Percentiles rank a stretch among this genome's conserved stretches.
phyloP scores from a whole-genome alignment of 805 yeast species.

The Kuraishia ogatae region DNA sequence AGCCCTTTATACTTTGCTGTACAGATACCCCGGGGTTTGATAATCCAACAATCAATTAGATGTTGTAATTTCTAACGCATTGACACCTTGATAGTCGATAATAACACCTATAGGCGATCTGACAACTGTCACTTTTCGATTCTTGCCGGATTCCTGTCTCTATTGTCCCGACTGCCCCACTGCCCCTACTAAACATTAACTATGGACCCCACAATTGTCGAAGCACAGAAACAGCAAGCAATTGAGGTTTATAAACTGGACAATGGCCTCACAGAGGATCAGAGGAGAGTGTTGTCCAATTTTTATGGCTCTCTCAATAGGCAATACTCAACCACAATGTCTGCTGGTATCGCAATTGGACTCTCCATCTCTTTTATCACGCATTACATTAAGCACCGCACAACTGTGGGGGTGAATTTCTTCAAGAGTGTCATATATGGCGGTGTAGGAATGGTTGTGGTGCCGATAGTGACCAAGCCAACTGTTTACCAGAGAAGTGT shows the following conservation, averaged over 20 bases:
- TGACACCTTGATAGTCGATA: too few relatives aligned
- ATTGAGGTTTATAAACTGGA: neutral
- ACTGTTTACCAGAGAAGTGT: neutral
- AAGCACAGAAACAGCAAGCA: neutral
- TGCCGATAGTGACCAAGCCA: neutral
- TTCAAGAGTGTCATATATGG: neutral
- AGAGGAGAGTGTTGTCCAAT: neutral
- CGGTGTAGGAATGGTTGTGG: neutral
- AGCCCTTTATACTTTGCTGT: too few relatives aligned
- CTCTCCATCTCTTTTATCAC: neutral
- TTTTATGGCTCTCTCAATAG: neutral
- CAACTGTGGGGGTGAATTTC: constrained; percentile 1
- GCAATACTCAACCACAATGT: neutral
- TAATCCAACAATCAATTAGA: too few relatives aligned
- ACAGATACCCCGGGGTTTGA: too few relatives aligned
- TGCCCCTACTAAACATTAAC: neutral
- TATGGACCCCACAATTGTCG: neutral
- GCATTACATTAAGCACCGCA: constrained; percentile 1
- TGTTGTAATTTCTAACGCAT: too few relatives aligned
- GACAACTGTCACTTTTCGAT: too few relatives aligned
- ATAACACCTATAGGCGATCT: too few relatives aligned
- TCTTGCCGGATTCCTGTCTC: too few relatives aligned
- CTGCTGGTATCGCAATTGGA: neutral
- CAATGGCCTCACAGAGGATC: neutral
- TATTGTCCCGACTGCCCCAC: too few relatives aligned